phyloP scores from a whole-genome alignment of 352 stramenopile genomes.

The Phytophthora meadii region DNA sequence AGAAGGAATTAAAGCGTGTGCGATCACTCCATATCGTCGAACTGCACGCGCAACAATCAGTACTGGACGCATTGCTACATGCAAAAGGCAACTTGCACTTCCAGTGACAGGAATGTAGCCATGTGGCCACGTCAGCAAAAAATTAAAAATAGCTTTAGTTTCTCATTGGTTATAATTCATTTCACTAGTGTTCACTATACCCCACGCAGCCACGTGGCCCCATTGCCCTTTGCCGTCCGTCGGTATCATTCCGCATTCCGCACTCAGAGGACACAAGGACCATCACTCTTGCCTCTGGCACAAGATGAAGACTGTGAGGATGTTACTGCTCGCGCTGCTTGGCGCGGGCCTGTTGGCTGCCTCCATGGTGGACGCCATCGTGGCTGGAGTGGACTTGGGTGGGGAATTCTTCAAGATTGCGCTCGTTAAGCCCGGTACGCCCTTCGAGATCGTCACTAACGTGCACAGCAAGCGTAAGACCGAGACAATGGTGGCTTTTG shows the following conservation, averaged over 20 bases:
- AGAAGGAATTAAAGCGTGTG: slow-evolving; percentile 35
- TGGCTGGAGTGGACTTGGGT: slow-evolving; percentile 95
- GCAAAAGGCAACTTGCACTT: slow-evolving; percentile 18
- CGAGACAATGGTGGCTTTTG: slow-evolving; percentile 93
- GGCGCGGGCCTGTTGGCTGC: slow-evolving; percentile 39
- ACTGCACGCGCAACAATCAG: slow-evolving; percentile 40
- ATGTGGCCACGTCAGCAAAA: slow-evolving; percentile 30
- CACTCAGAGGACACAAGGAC: slow-evolving; percentile 19
- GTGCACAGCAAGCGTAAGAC: slow-evolving; percentile 98
- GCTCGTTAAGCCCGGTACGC: slow-evolving; percentile 92
- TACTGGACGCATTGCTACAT: slow-evolving; percentile 27
- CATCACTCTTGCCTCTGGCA: slow-evolving; percentile 30
- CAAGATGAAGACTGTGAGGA: slow-evolving; percentile 35
- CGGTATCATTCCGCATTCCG: slow-evolving; percentile 35
- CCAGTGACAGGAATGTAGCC: slow-evolving; percentile 24
- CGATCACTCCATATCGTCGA: slow-evolving; percentile 42
- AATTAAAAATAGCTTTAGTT: background rate
- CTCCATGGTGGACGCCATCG: slow-evolving; percentile 51
- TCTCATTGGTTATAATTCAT: slow-evolving; percentile 20
- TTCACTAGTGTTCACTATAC: slow-evolving; percentile 22
- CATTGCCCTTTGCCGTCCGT: slow-evolving; percentile 18
- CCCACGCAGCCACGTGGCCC: slow-evolving; percentile 29
- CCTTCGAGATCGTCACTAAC: slow-evolving; percentile 98
- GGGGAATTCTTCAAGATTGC: slow-evolving; percentile 91
- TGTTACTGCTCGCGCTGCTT: slow-evolving; percentile 43